Conservation (phyloP, 306 rosid genomes). For the Citrullus amarus region DNA sequence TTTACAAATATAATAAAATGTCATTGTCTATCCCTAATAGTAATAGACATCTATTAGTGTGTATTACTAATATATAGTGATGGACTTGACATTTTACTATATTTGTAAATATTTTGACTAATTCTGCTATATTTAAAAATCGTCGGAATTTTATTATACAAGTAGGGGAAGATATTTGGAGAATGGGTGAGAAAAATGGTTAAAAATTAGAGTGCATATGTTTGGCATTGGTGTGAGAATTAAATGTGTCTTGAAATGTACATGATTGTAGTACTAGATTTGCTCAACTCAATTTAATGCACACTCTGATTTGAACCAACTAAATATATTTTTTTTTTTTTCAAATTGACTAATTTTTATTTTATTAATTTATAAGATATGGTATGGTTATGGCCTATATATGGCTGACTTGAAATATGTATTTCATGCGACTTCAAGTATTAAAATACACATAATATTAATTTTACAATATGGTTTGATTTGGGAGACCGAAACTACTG, state of each 20-base stretch:
- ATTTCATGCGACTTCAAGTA: background rate
- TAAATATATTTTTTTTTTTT: background rate
- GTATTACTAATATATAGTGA: too few species aligned
- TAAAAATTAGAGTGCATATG: background rate
- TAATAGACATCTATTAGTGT: too few species aligned
- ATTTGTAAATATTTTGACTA: too few species aligned
- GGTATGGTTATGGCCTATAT: background rate
- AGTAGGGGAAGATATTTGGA: background rate
- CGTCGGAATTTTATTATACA: background rate
- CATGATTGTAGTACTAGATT: background rate
- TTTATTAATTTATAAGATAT: background rate
- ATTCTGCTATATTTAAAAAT: too few species aligned
- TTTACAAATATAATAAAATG: too few species aligned
- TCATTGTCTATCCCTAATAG: too few species aligned
- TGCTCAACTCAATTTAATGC: background rate
- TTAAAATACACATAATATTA: background rate
- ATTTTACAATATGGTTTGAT: background rate
- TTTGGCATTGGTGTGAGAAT: background rate
- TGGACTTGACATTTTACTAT: too few species aligned
- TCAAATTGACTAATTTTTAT: background rate
- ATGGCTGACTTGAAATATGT: background rate
- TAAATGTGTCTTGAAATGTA: background rate
- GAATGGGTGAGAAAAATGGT: background rate
- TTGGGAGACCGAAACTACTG: constrained; percentile 3
- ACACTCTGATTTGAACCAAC: background rate